These are phyloP conservation scores for Lipomyces anomalus DNA, from an alignment of 805 yeast genomes.

Conservation along the genomic window DNA sequence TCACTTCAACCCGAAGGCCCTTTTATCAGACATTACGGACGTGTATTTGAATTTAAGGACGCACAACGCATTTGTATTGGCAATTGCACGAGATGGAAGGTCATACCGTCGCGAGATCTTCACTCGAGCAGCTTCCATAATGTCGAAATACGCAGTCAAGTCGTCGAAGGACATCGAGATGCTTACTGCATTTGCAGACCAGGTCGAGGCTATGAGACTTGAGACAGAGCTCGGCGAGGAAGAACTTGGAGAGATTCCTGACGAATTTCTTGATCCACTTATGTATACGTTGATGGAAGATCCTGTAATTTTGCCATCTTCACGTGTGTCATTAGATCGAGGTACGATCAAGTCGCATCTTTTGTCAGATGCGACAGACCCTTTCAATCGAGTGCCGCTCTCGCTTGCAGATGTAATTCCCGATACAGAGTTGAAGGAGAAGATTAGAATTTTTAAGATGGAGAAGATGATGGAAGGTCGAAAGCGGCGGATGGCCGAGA, in stretches of 20 bases:
- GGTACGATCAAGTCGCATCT: conserved; percentile 90
- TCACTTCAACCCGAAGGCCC: conserved; percentile 70
- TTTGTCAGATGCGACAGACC: conserved; percentile 92
- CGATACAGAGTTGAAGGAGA: conserved; percentile 58
- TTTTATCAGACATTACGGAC: conserved; percentile 63
- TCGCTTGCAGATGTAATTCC: conserved; percentile 83
- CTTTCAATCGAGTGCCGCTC: conserved; percentile 89
- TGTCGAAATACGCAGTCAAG: conserved; percentile 51
- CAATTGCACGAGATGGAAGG: conserved; percentile 88
- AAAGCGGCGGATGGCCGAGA: conserved; percentile 4
- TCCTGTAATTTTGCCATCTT: conserved; percentile 89
- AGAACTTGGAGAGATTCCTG: conserved; percentile 91
- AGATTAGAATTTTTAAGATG: conserved; percentile 53
- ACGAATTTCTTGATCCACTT: conserved; percentile 92
- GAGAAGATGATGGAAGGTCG: not conserved
- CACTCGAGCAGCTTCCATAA: conserved; percentile 61
- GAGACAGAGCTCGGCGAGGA: conserved; percentile 42
- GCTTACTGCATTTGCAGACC: conserved; percentile 52
- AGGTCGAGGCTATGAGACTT: conserved; percentile 56
- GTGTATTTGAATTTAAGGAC: conserved; percentile 67
- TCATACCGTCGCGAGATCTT: conserved; percentile 69
- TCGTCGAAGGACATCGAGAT: conserved; percentile 48
- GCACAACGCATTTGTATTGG: conserved; percentile 61
- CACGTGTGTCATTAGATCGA: conserved; percentile 79
- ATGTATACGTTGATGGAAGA: conserved; percentile 95